These are phyloP conservation scores for Solanum neorickii DNA, from an alignment of 257 asterid species.

Conservation along the genomic window DNA sequence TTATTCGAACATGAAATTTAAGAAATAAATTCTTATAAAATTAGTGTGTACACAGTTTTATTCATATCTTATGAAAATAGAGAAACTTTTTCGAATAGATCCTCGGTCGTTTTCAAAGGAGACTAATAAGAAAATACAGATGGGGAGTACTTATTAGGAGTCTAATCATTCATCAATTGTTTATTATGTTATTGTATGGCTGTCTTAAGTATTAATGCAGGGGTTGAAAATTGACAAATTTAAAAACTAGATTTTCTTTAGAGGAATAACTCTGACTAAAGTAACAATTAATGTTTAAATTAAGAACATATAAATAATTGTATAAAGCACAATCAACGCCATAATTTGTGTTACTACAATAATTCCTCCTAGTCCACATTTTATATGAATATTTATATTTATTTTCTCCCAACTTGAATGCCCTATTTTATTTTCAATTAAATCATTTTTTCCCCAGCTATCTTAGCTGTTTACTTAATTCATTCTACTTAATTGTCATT, in stretches of 20 bases:
- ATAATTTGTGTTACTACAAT: not conserved
- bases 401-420: not conserved
- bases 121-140: not conserved
- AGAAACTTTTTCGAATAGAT: not conserved
- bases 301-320: not conserved
- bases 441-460: not conserved
- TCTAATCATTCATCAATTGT: not conserved
- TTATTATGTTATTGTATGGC: not conserved
- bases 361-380: not conserved
- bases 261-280: not conserved
- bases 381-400: not conserved
- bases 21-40: too few relatives aligned
- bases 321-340: not conserved
- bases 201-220: not conserved
- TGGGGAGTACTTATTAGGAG: not conserved
- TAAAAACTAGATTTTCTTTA: not conserved
- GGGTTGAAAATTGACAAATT: not conserved
- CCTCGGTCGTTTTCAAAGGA: not conserved
- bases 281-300: not conserved
- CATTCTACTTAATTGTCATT: not conserved
- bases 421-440: not conserved
- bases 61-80: fast-evolving
- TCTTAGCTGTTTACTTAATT: not conserved
- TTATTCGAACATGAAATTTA: too few relatives aligned
- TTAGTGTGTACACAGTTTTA: too few relatives aligned